phyloP scores from a whole-genome alignment of 371 early-diverging fungal genomes.

The Syncephalastrum racemosum region DNA sequence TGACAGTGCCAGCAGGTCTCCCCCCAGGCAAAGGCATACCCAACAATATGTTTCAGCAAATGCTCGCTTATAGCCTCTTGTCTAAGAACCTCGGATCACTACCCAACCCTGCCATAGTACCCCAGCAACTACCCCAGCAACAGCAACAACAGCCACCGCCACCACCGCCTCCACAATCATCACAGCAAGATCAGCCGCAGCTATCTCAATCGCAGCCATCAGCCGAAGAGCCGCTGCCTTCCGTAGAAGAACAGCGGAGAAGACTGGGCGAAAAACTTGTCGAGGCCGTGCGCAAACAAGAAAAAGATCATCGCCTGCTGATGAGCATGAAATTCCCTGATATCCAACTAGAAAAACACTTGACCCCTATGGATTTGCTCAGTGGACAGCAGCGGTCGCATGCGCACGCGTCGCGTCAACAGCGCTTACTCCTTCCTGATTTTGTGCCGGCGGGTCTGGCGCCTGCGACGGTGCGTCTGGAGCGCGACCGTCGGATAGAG shows the following conservation, averaged over 20 bases:
- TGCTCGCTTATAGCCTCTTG: constrained; percentile 10
- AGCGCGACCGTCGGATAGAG: constrained; percentile 67
- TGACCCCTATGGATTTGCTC: constrained; percentile 28
- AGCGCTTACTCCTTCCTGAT: constrained; percentile 67
- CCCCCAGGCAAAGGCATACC: too few species aligned
- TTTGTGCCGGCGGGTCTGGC: constrained; percentile 72
- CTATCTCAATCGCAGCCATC: not conserved
- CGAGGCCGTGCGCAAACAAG: constrained; percentile 40
- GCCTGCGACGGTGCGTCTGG: constrained; percentile 60
- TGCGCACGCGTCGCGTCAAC: constrained; percentile 63
- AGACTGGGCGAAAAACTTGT: constrained; percentile 39
- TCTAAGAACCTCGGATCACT: constrained; percentile 9
- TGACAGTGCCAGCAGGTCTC: too few species aligned
- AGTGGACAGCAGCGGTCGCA: constrained; percentile 31
- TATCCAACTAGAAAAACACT: constrained; percentile 14
- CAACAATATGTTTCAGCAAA: constrained; percentile 9
- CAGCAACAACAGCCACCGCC: constrained; percentile 6
- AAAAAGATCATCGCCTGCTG: constrained; percentile 26
- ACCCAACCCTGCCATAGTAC: not conserved
- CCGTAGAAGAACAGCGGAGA: constrained; percentile 28
- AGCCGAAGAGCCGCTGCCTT: constrained; percentile 9
- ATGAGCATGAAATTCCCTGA: constrained; percentile 15
- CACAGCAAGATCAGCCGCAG: constrained; percentile 6
- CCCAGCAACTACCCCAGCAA: constrained; percentile 5
- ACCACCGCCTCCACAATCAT: not conserved